phyloP scores from a whole-genome alignment of 176 grass and related monocot species.

The Areca catechu region DNA sequence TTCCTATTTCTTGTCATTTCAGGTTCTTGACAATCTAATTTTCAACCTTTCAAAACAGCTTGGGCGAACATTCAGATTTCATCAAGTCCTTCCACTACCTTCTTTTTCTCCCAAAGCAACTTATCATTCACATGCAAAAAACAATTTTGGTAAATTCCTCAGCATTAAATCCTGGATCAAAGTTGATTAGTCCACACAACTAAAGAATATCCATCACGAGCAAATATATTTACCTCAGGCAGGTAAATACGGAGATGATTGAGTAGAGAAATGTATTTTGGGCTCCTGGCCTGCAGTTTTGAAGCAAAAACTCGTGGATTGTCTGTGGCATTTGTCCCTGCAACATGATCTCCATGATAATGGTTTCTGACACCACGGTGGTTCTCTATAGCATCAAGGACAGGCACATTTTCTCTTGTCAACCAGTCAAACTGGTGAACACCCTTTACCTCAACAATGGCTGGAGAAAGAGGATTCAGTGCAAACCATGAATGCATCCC shows the following conservation, averaged over 20 bases:
- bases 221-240: conserved; percentile 52
- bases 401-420: conserved; percentile 89
- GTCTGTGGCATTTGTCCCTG: conserved; percentile 47
- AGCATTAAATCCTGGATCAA: too few species aligned
- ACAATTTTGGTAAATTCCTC: too few species aligned
- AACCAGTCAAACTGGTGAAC: conserved; percentile 95
- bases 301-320: conserved; percentile 83
- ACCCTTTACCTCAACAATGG: conserved; percentile 87
- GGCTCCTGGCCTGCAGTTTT: conserved; percentile 85
- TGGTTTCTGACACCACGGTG: conserved; percentile 71
- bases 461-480: conserved; percentile 73
- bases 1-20: too few species aligned
- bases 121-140: too few species aligned
- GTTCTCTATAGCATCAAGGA: conserved; percentile 89
- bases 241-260: conserved; percentile 97
- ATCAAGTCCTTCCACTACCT: too few species aligned
- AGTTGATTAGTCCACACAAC: too few species aligned
- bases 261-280: conserved; percentile 87
- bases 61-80: too few species aligned
- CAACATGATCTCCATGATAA: conserved; percentile 78
- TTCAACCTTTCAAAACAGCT: too few species aligned
- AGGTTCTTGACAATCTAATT: too few species aligned
- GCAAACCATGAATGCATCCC: conserved; percentile 99
- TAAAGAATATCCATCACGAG: too few species aligned
- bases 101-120: too few species aligned